Conservation (phyloP, 768 basidiomycete genomes). For the Tricholomella constricta region DNA sequence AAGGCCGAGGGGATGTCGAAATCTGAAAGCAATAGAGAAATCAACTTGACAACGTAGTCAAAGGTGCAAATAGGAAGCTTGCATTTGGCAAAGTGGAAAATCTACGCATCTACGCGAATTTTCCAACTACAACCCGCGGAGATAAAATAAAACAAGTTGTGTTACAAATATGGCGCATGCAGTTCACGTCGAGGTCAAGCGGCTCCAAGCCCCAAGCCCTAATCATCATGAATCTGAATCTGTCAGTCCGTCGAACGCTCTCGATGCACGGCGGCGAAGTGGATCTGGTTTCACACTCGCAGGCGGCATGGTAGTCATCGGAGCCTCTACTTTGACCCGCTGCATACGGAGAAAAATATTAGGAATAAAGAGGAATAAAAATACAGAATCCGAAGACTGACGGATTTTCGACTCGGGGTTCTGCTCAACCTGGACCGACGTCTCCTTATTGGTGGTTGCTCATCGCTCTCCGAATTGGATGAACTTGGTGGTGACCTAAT, state of each 20-base stretch:
- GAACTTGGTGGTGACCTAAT: conserved; percentile 9
- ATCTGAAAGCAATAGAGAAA: not conserved
- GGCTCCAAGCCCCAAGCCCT: not conserved
- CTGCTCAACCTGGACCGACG: conserved; percentile 28
- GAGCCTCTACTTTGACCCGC: conserved; percentile 33
- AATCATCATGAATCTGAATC: conserved; percentile 30
- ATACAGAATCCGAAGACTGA: conserved; percentile 10
- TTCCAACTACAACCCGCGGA: conserved; percentile 1
- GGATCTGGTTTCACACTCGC: conserved; percentile 29
- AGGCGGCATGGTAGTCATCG: conserved; percentile 31
- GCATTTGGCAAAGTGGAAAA: not conserved
- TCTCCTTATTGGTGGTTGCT: conserved; percentile 15
- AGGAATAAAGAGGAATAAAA: not conserved
- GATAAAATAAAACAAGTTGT: not conserved
- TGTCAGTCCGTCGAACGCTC: conserved; percentile 32
- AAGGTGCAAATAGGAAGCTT: not conserved
- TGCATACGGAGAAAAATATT: not conserved
- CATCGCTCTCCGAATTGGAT: conserved; percentile 21
- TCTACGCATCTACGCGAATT: not conserved
- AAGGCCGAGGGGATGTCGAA: not conserved
- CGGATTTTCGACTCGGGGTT: conserved; percentile 24
- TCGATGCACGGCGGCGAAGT: conserved; percentile 50
- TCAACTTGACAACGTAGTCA: not conserved
- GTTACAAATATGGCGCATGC: not conserved
- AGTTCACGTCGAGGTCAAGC: not conserved